These are phyloP conservation scores for Neoboletus magnificus DNA, from an alignment of 768 basidiomycete genomes.

Conservation along the genomic window DNA sequence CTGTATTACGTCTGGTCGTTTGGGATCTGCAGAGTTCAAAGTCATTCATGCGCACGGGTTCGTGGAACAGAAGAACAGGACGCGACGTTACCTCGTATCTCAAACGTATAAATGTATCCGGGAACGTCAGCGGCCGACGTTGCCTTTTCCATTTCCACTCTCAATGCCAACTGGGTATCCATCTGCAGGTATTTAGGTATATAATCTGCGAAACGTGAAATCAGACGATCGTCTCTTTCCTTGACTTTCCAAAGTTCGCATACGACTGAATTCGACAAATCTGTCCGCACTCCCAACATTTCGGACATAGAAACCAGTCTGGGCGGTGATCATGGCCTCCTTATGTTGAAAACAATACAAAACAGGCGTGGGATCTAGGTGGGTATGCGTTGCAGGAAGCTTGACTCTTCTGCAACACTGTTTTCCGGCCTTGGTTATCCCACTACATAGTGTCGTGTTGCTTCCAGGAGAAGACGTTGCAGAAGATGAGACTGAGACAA, in stretches of 20 bases:
- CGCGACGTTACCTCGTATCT: slow-evolving; percentile 58
- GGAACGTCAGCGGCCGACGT: slow-evolving; percentile 54
- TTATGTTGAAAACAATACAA: slow-evolving; percentile 66
- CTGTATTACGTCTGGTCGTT: slow-evolving; percentile 43
- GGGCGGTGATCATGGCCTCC: slow-evolving; percentile 45
- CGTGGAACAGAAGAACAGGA: not conserved
- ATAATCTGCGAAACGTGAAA: slow-evolving; percentile 49
- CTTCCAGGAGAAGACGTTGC: slow-evolving; percentile 17
- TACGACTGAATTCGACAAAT: slow-evolving; percentile 61
- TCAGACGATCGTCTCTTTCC: slow-evolving; percentile 2
- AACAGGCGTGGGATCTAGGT: slow-evolving; percentile 27
- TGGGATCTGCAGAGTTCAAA: slow-evolving; percentile 27
- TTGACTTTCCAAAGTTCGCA: slow-evolving; percentile 10
- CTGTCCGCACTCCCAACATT: slow-evolving; percentile 36
- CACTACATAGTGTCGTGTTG: slow-evolving; percentile 50
- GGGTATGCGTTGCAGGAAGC: slow-evolving; percentile 28
- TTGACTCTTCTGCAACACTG: slow-evolving; percentile 62
- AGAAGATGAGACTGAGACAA: slow-evolving; percentile 17
- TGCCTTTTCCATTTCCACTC: slow-evolving; percentile 52
- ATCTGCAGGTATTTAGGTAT: slow-evolving; percentile 62
- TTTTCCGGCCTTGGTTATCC: slow-evolving; percentile 60
- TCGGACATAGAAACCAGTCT: slow-evolving; percentile 56
- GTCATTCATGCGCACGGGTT: not conserved
- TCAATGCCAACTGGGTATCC: slow-evolving; percentile 57
- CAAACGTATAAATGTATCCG: slow-evolving; percentile 82